Evolutionary conservation across 2,329 filamentous ascomycete genomes (phyloP).

Genomic region (Neofusicoccum ribis): DNA sequence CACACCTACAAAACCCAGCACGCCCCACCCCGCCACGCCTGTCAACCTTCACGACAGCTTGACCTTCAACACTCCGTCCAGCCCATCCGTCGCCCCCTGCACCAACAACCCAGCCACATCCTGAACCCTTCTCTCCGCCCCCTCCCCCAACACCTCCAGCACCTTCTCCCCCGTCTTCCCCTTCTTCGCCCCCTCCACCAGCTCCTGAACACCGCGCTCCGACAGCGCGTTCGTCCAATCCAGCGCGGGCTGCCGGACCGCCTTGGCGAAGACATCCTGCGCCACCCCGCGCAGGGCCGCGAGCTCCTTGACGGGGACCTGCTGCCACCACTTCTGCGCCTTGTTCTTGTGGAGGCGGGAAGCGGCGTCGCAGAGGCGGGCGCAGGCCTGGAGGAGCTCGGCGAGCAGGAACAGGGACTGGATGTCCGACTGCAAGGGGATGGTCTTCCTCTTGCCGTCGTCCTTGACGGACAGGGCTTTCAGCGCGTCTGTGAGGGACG

Average conservation of each 20-base stretch:
- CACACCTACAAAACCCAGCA: not conserved
- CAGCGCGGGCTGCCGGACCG: constrained; percentile 3
- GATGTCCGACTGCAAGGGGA: not conserved
- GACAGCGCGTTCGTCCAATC: constrained; percentile 17
- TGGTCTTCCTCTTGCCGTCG: not conserved
- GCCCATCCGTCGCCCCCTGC: not conserved
- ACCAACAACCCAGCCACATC: not conserved
- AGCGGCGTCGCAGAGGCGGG: constrained; percentile 15
- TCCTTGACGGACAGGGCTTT: not conserved
- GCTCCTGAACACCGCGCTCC: not conserved
- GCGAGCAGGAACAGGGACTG: constrained; percentile 23
- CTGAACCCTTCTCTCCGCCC: not conserved
- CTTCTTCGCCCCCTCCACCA: not conserved
- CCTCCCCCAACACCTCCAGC: not conserved
- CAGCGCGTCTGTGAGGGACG: not conserved
- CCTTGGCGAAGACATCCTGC: not conserved
- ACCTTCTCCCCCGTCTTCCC: constrained; percentile 1
- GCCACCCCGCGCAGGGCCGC: not conserved
- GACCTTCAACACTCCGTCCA: constrained; percentile 14
- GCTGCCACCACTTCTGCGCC: constrained; percentile 3
- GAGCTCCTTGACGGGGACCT: constrained; percentile 13
- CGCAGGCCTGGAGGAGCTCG: constrained; percentile 25
- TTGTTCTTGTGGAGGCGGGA: constrained; percentile 12
- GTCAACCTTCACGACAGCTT: not conserved
- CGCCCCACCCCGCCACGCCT: not conserved